Evolutionary conservation across 2,329 filamentous ascomycete genomes (phyloP).

Genomic region (Ophiostoma ips): DNA sequence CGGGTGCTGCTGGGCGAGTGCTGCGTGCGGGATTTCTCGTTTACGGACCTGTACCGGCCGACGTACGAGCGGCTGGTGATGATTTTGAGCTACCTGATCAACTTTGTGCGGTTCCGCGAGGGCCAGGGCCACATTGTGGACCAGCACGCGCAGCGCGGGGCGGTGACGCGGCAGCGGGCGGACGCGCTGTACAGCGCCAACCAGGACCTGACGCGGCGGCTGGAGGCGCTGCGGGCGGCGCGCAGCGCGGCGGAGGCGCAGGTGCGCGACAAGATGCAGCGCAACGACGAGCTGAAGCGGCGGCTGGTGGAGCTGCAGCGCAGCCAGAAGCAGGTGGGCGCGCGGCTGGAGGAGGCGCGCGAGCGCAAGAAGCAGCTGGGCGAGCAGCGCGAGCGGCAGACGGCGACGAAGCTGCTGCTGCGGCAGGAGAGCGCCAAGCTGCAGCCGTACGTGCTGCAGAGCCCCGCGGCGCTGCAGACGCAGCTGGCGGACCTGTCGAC

Average conservation of each 20-base stretch:
- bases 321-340: slow-evolving; percentile 69
- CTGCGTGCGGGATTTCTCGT: slow-evolving; percentile 85
- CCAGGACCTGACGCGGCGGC: slow-evolving; percentile 65
- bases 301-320: slow-evolving; percentile 66
- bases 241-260: slow-evolving; percentile 68
- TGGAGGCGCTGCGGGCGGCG: slow-evolving; percentile 70
- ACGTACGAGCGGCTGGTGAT: slow-evolving; percentile 82
- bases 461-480: slow-evolving; percentile 68
- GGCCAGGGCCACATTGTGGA: slow-evolving; percentile 82
- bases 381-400: slow-evolving; percentile 55
- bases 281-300: slow-evolving; percentile 78
- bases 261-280: slow-evolving; percentile 68
- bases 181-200: slow-evolving; percentile 77
- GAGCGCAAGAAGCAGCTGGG: slow-evolving; percentile 67
- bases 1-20: slow-evolving; percentile 72
- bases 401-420: slow-evolving; percentile 52
- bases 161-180: slow-evolving; percentile 74
- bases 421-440: slow-evolving; percentile 81
- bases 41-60: slow-evolving; percentile 81
- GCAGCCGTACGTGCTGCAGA: slow-evolving; percentile 82
- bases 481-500: slow-evolving; percentile 70
- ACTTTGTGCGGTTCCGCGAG: slow-evolving; percentile 94
- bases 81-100: slow-evolving; percentile 96
- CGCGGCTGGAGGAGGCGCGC: slow-evolving; percentile 71
- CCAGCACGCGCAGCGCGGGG: slow-evolving; percentile 82